Base-by-base conservation (phyloP, 2,329 filamentous ascomycete species). In the Massarina eburnea region DNA sequence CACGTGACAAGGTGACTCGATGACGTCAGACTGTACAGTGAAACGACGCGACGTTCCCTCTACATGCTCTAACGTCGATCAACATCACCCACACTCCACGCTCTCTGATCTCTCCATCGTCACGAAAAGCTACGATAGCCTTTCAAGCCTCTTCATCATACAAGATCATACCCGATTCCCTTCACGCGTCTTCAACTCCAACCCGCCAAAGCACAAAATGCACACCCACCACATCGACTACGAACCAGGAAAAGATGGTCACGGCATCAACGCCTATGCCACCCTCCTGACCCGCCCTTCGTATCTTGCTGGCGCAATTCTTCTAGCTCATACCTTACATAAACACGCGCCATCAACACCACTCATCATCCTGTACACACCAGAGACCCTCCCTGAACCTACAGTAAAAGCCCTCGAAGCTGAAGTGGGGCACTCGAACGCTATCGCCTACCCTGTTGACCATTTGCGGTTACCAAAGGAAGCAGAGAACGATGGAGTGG, bases 211-310 rank as follows among this genome's bases (percentile, higher is more conserved):
- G n/a, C n/a, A 9, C 33, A 18, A 18, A 8, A 18, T 35, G 17
- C 33, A 19, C 15, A 18, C 33, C 8, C 33, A 19, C 33, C 33
- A 35, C 15, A 15, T 35, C 15, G 33, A 35, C 8, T 12, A 8
- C 4, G 33, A 17, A 4, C 17, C 10, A 3, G 33, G n/a, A 8
- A 14, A 5, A 5, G 27, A 30, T 14, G 27, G n/a, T 5, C 27
- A 8, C 8, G 27, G 24, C 21, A 12, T 51, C 15, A 39, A 68
- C 42, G 74, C 74, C 3, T 80, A 77, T 59, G 72, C 74, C 15
- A 80, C 77, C 1, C 68, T 80, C 22, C 71, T 80, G 24, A 80
- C 77, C 1, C 70, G 73, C n/a, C 66, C 73, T 4, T 76, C 72
- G 17, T 80, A 80, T 55, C 70, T 81, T 5, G 73, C 78, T 12